Base-by-base conservation (phyloP, 805 yeast genomes). In the Yamadazyma laniorum region DNA sequence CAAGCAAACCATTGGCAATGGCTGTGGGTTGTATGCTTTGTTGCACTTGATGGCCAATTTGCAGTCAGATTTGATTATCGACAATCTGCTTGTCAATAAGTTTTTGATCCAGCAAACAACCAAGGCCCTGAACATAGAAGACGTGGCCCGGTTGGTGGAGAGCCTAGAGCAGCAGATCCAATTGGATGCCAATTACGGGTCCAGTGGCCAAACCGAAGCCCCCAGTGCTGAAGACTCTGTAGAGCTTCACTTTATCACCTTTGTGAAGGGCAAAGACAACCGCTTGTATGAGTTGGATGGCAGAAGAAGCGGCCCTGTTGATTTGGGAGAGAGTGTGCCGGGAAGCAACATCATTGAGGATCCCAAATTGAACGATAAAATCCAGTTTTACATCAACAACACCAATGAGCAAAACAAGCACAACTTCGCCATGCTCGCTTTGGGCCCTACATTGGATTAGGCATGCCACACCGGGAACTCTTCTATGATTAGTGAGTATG, bases 11-110 rank as follows among this genome's bases (percentile, higher is more conserved):
- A 77, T 93, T 13, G 77, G 76, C 45, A 91, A 91, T 56, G 95
- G 95, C 0, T 91, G 99, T 65, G 99, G 99, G 4, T 73, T 95
- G 22, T 87, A 85, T 60, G 98, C 96, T 0, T 58, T 93, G 32
- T 63, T 91, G 16, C 97, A 91, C 51, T 45, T 65, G 1, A 51
- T 76, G 25, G 48, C 68, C 22, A 77, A 77, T 47, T 49, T 77
- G 32, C 75, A 80, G 1, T 41, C 51, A 3, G 76, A 72, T 17
- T 57, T 75, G 22, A 58, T 75, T 6, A 60, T 75, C 13, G 50
- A 61, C 6, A 65, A 70, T 35, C 65, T 60, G 63, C 34, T 58
- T 3, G 36, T 65, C 18, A 48, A 54, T 28, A 46, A 49, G 17
- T 43, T 48, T 18, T 49, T 63, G 18, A 19, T 51, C 18, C 16